Conservation (phyloP, 805 yeast species). For the Candida pseudofarinosa region DNA sequence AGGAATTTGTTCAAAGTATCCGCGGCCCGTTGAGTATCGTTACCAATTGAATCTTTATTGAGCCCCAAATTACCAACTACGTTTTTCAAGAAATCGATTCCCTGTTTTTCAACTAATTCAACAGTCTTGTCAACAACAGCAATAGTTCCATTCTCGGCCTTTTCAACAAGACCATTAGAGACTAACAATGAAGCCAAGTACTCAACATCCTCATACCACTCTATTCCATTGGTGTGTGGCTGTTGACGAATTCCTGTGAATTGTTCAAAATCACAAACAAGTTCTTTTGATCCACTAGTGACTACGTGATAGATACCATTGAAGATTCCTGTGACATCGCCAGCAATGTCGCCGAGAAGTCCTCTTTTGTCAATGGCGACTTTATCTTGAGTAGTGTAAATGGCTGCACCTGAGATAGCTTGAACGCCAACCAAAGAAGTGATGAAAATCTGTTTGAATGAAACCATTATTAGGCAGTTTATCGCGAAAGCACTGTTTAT, state of each 20-base stretch:
- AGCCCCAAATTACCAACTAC: neutral
- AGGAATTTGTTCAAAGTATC: neutral
- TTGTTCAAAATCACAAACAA: neutral
- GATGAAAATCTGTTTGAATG: neutral
- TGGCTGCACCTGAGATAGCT: neutral
- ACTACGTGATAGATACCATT: neutral
- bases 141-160: neutral
- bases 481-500: no score
- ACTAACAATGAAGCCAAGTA: neutral
- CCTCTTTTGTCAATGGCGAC: neutral
- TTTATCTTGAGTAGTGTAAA: neutral
- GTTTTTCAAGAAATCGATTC: neutral
- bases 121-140: neutral
- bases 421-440: neutral
- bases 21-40: neutral
- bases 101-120: neutral
- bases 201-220: constrained; percentile 2
- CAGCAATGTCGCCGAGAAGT: neutral
- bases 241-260: neutral
- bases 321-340: neutral
- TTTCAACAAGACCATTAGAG: neutral
- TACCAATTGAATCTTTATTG: neutral
- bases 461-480: neutral
- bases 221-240: constrained; percentile 1
- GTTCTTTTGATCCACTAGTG: neutral